Conservation (phyloP, 2,329 filamentous ascomycete species). For the Pseudogymnoascus sp. region DNA sequence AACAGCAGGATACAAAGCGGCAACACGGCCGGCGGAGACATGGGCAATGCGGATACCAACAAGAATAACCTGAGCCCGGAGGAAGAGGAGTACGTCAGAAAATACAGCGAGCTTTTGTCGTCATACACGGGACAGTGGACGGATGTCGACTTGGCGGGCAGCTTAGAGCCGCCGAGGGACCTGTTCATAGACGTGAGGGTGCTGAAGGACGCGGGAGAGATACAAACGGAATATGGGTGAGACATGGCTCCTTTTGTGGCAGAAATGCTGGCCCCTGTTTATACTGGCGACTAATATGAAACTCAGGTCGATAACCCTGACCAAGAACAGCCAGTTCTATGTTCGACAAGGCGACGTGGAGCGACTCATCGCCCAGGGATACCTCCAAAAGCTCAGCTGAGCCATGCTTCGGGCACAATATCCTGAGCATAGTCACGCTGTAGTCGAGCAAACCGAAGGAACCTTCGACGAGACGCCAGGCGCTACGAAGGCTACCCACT, state of each 20-base stretch:
- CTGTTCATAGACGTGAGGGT: constrained; percentile 96
- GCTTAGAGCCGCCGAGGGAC: constrained; percentile 86
- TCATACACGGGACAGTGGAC: constrained; percentile 98
- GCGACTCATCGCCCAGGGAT: constrained; percentile 85
- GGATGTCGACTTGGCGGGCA: constrained; percentile 90
- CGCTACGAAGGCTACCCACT: background rate
- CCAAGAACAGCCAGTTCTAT: constrained; percentile 97
- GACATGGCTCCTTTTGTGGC: constrained; percentile 28
- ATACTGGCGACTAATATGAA: constrained; percentile 19
- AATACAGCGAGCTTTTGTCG: constrained; percentile 87
- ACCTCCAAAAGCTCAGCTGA: constrained; percentile 83
- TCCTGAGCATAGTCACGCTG: background rate
- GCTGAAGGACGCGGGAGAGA: constrained; percentile 92
- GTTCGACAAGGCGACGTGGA: constrained; percentile 95
- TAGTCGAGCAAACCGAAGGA: background rate
- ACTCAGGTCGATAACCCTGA: constrained; percentile 79
- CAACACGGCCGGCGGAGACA: constrained; percentile 27
- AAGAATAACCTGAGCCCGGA: constrained; percentile 84
- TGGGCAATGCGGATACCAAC: constrained; percentile 40
- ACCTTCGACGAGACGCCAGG: background rate
- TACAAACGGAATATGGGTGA: constrained; percentile 97
- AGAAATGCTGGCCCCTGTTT: background rate
- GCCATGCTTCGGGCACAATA: background rate
- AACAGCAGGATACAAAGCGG: constrained; percentile 25
- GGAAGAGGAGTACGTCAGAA: constrained; percentile 90